These are phyloP conservation scores for Coriolopsis trogii DNA, from an alignment of 1,284 basidiomycete genomes.

Conservation along the genomic window DNA sequence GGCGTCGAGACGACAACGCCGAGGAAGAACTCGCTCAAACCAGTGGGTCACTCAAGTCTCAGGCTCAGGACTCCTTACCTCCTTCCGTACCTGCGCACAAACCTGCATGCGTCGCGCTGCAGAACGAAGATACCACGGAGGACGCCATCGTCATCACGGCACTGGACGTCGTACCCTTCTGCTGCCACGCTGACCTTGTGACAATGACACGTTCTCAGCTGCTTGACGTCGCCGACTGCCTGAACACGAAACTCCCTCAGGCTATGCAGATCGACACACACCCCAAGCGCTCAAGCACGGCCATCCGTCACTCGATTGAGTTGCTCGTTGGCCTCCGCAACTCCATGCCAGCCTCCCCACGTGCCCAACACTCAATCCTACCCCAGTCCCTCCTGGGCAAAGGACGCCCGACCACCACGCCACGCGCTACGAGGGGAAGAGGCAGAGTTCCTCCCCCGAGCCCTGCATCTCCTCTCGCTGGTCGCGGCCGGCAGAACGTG, in stretches of 20 bases:
- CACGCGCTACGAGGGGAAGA: not conserved
- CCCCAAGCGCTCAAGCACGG: conserved; percentile 33
- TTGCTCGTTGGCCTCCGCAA: conserved; percentile 52
- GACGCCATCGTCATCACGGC: conserved; percentile 61
- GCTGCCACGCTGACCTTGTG: conserved; percentile 63
- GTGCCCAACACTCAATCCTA: conserved; percentile 3
- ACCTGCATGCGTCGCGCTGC: conserved; percentile 33
- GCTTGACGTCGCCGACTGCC: conserved; percentile 43
- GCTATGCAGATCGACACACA: conserved; percentile 47
- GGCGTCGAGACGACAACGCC: conserved; percentile 16
- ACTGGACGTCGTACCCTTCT: conserved; percentile 53
- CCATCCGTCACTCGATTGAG: conserved; percentile 52
- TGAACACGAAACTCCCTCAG: conserved; percentile 52
- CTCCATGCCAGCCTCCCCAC: conserved; percentile 10
- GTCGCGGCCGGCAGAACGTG: conserved; percentile 11
- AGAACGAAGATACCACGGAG: conserved; percentile 50
- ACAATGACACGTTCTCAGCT: conserved; percentile 53
- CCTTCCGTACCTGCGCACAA: not conserved
- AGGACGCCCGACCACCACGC: not conserved
- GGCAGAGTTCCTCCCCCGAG: conserved; percentile 9
- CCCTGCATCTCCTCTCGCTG: conserved; percentile 23
- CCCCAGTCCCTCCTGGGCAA: not conserved
- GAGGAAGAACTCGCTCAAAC: not conserved
- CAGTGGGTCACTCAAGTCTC: not conserved
- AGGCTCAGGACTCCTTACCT: not conserved